Evolutionary conservation across 2,329 filamentous ascomycete species (phyloP).

Genomic region (Basipetospora chlamydospora): DNA sequence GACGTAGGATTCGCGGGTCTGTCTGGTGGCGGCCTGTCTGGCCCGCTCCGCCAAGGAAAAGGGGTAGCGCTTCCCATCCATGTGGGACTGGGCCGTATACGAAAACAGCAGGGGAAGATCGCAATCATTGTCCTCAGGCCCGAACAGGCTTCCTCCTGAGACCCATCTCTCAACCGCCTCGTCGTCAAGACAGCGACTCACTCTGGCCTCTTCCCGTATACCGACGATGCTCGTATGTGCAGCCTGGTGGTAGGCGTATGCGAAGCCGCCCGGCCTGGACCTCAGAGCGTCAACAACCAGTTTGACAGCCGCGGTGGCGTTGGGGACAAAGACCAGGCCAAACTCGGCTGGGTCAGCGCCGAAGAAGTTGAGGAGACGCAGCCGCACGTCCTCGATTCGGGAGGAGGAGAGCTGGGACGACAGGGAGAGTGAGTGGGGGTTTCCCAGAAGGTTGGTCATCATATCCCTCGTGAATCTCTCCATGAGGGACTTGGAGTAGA

Average conservation of each 20-base stretch:
- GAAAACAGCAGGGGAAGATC: slow-evolving; percentile 31
- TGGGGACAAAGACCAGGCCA: slow-evolving; percentile 47
- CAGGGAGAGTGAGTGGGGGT: slow-evolving; percentile 50
- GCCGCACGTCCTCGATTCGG: slow-evolving; percentile 39
- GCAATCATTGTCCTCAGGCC: slow-evolving; percentile 8
- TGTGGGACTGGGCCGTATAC: slow-evolving; percentile 57
- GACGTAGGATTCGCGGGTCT: slow-evolving; percentile 23
- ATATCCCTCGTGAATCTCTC: slow-evolving; percentile 40
- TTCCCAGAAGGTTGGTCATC: slow-evolving; percentile 45
- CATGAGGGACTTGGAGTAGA: slow-evolving; percentile 44
- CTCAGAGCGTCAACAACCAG: slow-evolving; percentile 43
- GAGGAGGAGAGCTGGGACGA: slow-evolving; percentile 43
- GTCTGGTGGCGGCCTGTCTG: slow-evolving; percentile 21
- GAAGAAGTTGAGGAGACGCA: slow-evolving; percentile 39
- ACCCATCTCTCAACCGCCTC: slow-evolving; percentile 31
- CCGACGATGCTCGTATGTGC: slow-evolving; percentile 53
- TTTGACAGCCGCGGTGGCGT: slow-evolving; percentile 49
- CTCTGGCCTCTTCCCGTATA: slow-evolving; percentile 43
- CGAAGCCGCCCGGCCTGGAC: slow-evolving; percentile 33
- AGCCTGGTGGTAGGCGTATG: slow-evolving; percentile 47
- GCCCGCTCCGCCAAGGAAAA: slow-evolving; percentile 34
- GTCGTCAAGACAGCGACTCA: slow-evolving; percentile 47
- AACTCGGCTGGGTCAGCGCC: slow-evolving; percentile 43
- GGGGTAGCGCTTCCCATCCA: slow-evolving; percentile 50
- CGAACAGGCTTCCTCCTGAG: background rate